Evolutionary conservation across 768 basidiomycete species (phyloP).

Genomic region (Russula earlei): DNA sequence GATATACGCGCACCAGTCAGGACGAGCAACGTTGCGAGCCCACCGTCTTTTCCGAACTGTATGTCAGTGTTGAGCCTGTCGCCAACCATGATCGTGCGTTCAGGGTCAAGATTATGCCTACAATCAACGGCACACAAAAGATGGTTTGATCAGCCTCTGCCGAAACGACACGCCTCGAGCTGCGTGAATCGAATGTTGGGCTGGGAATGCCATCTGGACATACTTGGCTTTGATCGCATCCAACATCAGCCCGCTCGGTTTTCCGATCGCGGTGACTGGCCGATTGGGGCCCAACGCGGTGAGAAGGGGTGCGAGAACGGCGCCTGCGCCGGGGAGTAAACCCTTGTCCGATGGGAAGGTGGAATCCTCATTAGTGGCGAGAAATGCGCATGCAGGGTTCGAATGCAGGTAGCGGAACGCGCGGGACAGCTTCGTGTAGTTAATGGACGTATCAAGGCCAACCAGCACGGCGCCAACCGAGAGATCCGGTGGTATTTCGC

Average conservation of each 20-base stretch:
- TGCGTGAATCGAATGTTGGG: background rate
- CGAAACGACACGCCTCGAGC: background rate
- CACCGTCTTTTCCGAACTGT: slow-evolving; percentile 80
- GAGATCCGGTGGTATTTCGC: slow-evolving; percentile 66
- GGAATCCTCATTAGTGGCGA: slow-evolving; percentile 88
- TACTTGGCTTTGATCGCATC: slow-evolving; percentile 83
- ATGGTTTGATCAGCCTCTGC: background rate
- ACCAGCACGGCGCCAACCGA: slow-evolving; percentile 89
- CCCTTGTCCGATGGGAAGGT: slow-evolving; percentile 74
- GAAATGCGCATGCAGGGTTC: slow-evolving; percentile 73
- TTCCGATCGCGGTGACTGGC: slow-evolving; percentile 76
- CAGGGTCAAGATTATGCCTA: slow-evolving; percentile 81
- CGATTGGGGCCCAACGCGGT: slow-evolving; percentile 47
- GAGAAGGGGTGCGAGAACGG: slow-evolving; percentile 73
- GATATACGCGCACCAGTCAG: slow-evolving; percentile 57
- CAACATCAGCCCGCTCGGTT: slow-evolving; percentile 86
- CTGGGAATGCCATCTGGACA: slow-evolving; percentile 14
- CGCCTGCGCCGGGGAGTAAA: slow-evolving; percentile 77
- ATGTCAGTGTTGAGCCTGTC: slow-evolving; percentile 96
- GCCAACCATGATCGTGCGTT: slow-evolving; percentile 88
- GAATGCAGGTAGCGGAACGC: slow-evolving; percentile 82
- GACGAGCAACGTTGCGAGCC: slow-evolving; percentile 81
- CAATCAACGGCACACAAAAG: background rate
- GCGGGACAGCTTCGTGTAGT: slow-evolving; percentile 91
- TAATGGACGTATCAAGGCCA: slow-evolving; percentile 77